Base-by-base conservation (phyloP, 1,284 basidiomycete genomes). In the Inonotus obliquus region DNA sequence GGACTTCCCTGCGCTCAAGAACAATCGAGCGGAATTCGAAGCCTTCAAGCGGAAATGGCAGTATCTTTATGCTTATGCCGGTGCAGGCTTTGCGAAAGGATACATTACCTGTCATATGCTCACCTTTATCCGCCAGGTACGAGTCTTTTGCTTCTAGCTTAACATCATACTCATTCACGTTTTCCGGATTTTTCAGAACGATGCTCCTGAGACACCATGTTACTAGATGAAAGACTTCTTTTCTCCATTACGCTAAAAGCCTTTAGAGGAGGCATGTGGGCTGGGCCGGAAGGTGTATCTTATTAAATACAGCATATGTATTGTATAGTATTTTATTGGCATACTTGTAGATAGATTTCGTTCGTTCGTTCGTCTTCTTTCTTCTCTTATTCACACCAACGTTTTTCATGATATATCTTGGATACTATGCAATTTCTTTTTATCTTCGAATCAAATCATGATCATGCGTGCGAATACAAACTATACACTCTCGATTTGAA, bases 61-160 rank as follows among this genome's bases (percentile, higher is more conserved):
- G 56, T 72, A 73, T 61, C 66, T 72, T 63, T 71, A 67, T 62
- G 65, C 61, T 11, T 72, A 72, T 57, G 67, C 68, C 17, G 71
- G 68, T 29, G 70, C 67, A 17, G 71, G 70, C 14, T 72, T 65
- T 59, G 68, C 68, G 25, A 60, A 63, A 13, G 69, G 65, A n/a
- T 72, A 71, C 57, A 68, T 67, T 4, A 60, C 67, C 13, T 61
- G 68, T 39, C 64, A 69, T 55, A 67, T 64, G 63, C 69, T 65
- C 60, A 69, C 71, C 1, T 70, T 69, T 57, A 59, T 66, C 29
- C 66, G 69, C 6, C 65, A 65, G 63, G 67, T 69, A 52, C 21
- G 25, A 41, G 54, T 19, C 23, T 59, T 19, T n/a, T 19, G 14
- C 23, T 41, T 57, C 27, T 21, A 44, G 41, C 17, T 10, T 44